A percentile compares a stretch with the other conserved stretches of the same genome.
Conservation (phyloP, 352 stramenopile genomes). For the Pythium rishiriense region DNA sequence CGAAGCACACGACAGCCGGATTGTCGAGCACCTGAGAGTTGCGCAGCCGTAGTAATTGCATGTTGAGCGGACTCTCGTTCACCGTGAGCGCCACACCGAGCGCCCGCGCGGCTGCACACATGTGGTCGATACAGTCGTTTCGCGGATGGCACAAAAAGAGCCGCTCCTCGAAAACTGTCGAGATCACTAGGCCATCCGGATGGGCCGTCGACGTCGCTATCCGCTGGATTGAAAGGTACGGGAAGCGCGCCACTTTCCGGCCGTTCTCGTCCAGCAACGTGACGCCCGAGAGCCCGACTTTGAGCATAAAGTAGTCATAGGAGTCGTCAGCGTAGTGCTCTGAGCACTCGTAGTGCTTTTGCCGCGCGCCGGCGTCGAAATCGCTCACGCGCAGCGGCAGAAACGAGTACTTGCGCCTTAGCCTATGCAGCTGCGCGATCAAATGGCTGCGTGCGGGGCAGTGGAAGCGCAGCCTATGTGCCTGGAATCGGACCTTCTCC, state of each 20-base stretch:
- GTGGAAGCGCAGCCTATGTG: slow-evolving; percentile 52
- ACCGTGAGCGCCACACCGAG: slow-evolving; percentile 46
- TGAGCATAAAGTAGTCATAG: slow-evolving; percentile 49
- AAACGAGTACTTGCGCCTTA: slow-evolving; percentile 46
- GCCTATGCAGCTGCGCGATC: slow-evolving; percentile 46
- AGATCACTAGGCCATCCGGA: slow-evolving; percentile 58
- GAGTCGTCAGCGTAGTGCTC: slow-evolving; percentile 70
- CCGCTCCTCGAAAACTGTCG: slow-evolving; percentile 61
- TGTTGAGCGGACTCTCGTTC: slow-evolving; percentile 41
- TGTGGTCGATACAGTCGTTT: slow-evolving; percentile 61
- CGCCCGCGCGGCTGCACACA: slow-evolving; percentile 43
- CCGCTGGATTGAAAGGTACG: slow-evolving; percentile 57
- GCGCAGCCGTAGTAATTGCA: slow-evolving; percentile 54
- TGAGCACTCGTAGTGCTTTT: slow-evolving; percentile 55
- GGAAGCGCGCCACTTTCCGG: slow-evolving; percentile 41
- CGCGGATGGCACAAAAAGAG: slow-evolving; percentile 66
- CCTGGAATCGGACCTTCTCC: slow-evolving; percentile 64
- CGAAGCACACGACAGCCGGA: slow-evolving; percentile 62
- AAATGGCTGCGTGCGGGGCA: slow-evolving; percentile 59
- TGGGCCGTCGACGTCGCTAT: slow-evolving; percentile 44
- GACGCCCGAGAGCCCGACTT: slow-evolving; percentile 49
- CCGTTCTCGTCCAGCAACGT: slow-evolving; percentile 57
- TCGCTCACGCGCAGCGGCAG: slow-evolving; percentile 34
- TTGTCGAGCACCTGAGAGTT: slow-evolving; percentile 60
- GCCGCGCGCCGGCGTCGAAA: slow-evolving; percentile 22